Percentiles rank a stretch among this genome's conserved stretches.
These are phyloP conservation scores for Phenoliferia sp. DNA, from an alignment of 1,284 basidiomycete genomes.

Conservation along the genomic window DNA sequence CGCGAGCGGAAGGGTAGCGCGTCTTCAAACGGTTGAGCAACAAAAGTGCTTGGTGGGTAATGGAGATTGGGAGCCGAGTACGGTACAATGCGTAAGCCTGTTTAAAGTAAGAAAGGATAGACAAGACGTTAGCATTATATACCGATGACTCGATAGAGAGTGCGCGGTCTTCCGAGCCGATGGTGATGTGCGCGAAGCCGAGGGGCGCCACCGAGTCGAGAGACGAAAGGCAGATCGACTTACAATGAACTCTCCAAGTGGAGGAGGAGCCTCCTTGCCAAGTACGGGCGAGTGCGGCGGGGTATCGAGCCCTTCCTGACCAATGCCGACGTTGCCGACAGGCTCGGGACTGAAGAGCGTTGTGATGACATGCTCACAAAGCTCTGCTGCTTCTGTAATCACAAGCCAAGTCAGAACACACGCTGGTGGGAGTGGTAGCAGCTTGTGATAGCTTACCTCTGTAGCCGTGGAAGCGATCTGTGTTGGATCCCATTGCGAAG, in stretches of 20 bases:
- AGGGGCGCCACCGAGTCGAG: neutral
- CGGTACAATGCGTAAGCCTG: constrained; percentile 79
- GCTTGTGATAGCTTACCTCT: neutral
- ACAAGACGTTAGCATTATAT: no score
- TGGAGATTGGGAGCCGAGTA: constrained; percentile 72
- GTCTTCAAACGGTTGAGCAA: constrained; percentile 81
- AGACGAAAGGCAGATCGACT: constrained; percentile 10
- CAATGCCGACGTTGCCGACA: constrained; percentile 3
- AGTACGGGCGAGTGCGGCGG: constrained; percentile 24
- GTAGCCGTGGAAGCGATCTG: neutral
- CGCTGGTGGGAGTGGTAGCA: neutral
- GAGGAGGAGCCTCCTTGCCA: constrained; percentile 26
- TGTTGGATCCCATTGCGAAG: neutral
- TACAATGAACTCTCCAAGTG: constrained; percentile 39
- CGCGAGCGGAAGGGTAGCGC: constrained; percentile 83
- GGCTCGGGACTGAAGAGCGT: constrained; percentile 29
- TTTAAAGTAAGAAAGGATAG: no score
- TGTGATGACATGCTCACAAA: constrained; percentile 37
- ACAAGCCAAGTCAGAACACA: neutral
- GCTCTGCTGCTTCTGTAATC: constrained; percentile 33
- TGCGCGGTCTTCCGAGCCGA: neutral
- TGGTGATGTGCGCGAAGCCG: neutral
- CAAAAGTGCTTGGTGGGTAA: constrained; percentile 79
- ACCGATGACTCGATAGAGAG: neutral
- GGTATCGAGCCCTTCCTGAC: constrained; percentile 22